These are phyloP conservation scores for Pleurotus djamor DNA, from an alignment of 768 basidiomycete genomes.

Conservation along the genomic window DNA sequence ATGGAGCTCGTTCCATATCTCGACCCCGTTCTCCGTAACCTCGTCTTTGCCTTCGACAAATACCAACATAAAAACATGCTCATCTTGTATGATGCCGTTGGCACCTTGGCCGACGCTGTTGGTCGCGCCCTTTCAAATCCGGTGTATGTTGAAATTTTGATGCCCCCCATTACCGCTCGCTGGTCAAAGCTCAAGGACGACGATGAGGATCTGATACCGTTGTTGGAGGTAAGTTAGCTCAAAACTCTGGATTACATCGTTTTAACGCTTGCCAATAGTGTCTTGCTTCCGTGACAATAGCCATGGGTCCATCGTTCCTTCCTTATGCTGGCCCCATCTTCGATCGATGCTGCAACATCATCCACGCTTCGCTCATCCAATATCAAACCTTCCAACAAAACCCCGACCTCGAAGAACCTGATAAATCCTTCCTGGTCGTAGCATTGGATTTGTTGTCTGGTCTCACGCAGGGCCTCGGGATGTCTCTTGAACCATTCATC, in stretches of 20 bases:
- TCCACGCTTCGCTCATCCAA: constrained; percentile 77
- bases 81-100: constrained; percentile 98
- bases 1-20: constrained; percentile 87
- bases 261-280: constrained; percentile 51
- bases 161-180: constrained; percentile 89
- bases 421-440: constrained; percentile 96
- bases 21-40: constrained; percentile 90
- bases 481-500: constrained; percentile 73
- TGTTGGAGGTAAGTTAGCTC: constrained; percentile 75
- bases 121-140: constrained; percentile 85
- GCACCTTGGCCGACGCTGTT: constrained; percentile 96
- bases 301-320: constrained; percentile 86
- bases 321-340: constrained; percentile 91
- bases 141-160: constrained; percentile 88
- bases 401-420: constrained; percentile 91
- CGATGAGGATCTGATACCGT: constrained; percentile 89
- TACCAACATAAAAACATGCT: constrained; percentile 99
- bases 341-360: constrained; percentile 85
- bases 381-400: constrained; percentile 90
- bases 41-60: constrained; percentile 95
- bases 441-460: constrained; percentile 97
- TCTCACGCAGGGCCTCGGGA: constrained; percentile 89
- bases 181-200: constrained; percentile 92
- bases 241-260: background rate
- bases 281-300: constrained; percentile 95